Conservation (phyloP, 73 alveolate genomes). For the Tetrahymena elliotti region DNA sequence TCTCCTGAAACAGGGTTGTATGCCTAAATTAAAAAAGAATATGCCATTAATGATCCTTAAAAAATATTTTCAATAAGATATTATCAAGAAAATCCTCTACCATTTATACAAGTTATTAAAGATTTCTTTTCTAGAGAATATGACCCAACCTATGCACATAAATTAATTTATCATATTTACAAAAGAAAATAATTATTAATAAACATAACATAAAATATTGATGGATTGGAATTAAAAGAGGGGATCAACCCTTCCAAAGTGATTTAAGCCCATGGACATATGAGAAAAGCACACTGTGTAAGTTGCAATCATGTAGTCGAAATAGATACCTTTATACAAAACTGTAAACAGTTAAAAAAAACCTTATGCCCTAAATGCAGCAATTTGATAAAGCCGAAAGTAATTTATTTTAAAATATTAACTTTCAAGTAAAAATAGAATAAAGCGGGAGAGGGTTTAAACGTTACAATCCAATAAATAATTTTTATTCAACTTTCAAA, state of each 20-base stretch:
- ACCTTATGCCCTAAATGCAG: slow-evolving; percentile 6
- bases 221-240: slow-evolving; percentile 60
- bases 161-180: slow-evolving; percentile 10
- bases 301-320: slow-evolving; percentile 11
- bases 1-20: slow-evolving; percentile 77
- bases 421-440: not conserved
- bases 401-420: not conserved
- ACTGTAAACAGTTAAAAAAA: slow-evolving; percentile 21
- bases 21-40: slow-evolving; percentile 40
- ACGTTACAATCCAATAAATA: no score
- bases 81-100: slow-evolving; percentile 60
- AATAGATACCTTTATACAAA: slow-evolving; percentile 10
- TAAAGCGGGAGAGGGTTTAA: not conserved
- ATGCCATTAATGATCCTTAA: slow-evolving; percentile 47
- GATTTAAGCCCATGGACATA: slow-evolving; percentile 70
- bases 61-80: slow-evolving; percentile 52
- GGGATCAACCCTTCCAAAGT: slow-evolving; percentile 57
- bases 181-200: slow-evolving; percentile 44
- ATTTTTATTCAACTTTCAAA: no score
- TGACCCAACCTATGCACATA: slow-evolving; percentile 54
- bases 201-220: slow-evolving; percentile 71
- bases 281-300: slow-evolving; percentile 37
- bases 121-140: slow-evolving; percentile 42
- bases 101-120: slow-evolving; percentile 44
- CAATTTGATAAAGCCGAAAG: not conserved